These are phyloP conservation scores for Ophiosphaerella narmari DNA, from an alignment of 2,329 filamentous ascomycete species.

Conservation along the genomic window DNA sequence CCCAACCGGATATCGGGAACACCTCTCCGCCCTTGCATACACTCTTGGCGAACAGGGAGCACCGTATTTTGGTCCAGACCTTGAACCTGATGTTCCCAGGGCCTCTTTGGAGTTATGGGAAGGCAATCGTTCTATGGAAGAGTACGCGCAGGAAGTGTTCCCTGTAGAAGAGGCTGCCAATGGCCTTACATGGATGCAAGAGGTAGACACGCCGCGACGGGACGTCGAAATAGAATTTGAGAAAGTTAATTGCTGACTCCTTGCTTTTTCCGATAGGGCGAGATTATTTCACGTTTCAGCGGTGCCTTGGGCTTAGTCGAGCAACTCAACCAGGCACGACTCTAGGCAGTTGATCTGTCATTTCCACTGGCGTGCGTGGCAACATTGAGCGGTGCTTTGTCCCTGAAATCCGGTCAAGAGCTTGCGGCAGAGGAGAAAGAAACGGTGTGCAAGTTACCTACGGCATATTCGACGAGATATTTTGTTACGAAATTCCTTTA, in stretches of 20 bases:
- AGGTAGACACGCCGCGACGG: slow-evolving; percentile 48
- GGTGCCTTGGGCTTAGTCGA: slow-evolving; percentile 35
- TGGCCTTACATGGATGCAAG: slow-evolving; percentile 88
- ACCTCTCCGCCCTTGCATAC: slow-evolving; percentile 70
- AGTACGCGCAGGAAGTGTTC: slow-evolving; percentile 94
- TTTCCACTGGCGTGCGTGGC: slow-evolving; percentile 26
- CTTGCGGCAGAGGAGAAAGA: slow-evolving; percentile 18
- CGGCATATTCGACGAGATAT: slow-evolving; percentile 5
- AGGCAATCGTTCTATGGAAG: slow-evolving; percentile 85
- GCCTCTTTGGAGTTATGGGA: slow-evolving; percentile 87
- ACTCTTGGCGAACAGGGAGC: slow-evolving; percentile 64
- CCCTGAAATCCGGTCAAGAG: slow-evolving; percentile 13
- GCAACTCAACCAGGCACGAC: slow-evolving; percentile 41
- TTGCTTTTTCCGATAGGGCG: slow-evolving; percentile 32
- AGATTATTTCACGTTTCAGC: slow-evolving; percentile 31
- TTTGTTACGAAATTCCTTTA: slow-evolving; percentile 9
- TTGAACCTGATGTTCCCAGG: slow-evolving; percentile 66
- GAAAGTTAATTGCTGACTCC: slow-evolving; percentile 45
- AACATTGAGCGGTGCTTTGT: slow-evolving; percentile 24
- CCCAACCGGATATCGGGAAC: slow-evolving; percentile 84
- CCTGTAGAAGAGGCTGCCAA: slow-evolving; percentile 94
- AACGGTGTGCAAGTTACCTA: slow-evolving; percentile 23
- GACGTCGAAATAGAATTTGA: slow-evolving; percentile 43
- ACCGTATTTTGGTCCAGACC: slow-evolving; percentile 66
- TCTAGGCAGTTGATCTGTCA: slow-evolving; percentile 27